Conservation (phyloP, 345 rosid species). For the Salix viminalis region DNA sequence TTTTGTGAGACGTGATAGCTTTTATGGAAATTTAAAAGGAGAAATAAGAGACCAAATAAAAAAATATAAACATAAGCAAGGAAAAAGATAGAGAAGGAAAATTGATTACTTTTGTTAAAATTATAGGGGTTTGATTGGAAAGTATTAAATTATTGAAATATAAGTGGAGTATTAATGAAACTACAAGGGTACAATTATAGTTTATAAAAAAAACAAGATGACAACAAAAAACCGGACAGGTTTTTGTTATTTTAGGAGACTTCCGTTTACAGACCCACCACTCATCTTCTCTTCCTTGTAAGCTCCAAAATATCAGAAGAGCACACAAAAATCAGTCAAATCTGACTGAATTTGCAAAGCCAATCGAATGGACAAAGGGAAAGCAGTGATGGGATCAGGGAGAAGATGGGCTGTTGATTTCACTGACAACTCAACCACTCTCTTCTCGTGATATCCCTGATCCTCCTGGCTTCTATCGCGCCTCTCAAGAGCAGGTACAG, state of each 20-base stretch:
- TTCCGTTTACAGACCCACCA: not conserved
- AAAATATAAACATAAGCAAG: too few relatives aligned
- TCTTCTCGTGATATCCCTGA: slow-evolving; percentile 86
- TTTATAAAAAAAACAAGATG: not conserved
- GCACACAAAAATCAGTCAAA: not conserved
- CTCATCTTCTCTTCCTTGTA: not conserved
- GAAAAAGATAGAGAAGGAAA: not conserved
- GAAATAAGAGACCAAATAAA: too few relatives aligned
- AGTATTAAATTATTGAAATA: not conserved
- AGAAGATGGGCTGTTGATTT: slow-evolving; percentile 98
- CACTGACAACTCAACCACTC: slow-evolving; percentile 75
- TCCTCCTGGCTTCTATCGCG: slow-evolving; percentile 89
- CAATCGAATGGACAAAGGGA: slow-evolving; percentile 80
- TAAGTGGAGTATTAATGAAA: not conserved
- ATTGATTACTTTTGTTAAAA: not conserved
- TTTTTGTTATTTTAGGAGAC: not conserved
- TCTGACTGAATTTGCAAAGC: not conserved
- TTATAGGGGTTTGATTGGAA: not conserved
- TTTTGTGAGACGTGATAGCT: too few relatives aligned
- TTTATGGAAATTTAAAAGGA: too few relatives aligned
- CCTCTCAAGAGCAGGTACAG: slow-evolving; percentile 78
- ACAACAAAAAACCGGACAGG: not conserved
- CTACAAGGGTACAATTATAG: not conserved
- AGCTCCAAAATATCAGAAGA: not conserved
- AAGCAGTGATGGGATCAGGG: slow-evolving; percentile 91